Conservation (phyloP, 768 basidiomycete genomes). For the Leucocoprinus sp. region DNA sequence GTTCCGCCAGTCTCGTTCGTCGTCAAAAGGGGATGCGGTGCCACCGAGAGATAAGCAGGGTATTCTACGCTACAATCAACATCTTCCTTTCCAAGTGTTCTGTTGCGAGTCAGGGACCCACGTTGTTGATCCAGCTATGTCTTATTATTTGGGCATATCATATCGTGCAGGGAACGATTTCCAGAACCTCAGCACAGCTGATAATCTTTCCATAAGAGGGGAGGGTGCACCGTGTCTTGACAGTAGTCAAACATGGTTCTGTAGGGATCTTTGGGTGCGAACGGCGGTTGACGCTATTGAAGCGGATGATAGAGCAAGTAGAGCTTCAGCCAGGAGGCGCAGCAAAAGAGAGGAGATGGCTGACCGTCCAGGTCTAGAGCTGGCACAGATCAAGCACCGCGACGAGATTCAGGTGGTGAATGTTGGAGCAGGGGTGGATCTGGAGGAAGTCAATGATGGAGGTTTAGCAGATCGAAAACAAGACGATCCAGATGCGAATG, state of each 20-base stretch:
- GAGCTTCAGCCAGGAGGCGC: slow-evolving; percentile 20
- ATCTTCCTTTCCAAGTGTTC: slow-evolving; percentile 97
- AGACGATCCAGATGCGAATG: slow-evolving; percentile 69
- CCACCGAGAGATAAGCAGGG: slow-evolving; percentile 86
- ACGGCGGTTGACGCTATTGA: slow-evolving; percentile 72
- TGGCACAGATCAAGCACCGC: slow-evolving; percentile 10
- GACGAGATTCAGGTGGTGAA: slow-evolving; percentile 27
- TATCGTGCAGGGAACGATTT: slow-evolving; percentile 81
- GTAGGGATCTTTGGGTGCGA: slow-evolving; percentile 91
- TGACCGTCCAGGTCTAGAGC: slow-evolving; percentile 15
- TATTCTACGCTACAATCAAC: slow-evolving; percentile 76
- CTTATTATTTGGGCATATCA: slow-evolving; percentile 83
- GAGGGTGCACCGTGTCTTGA: slow-evolving; percentile 88
- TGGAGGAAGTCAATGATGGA: slow-evolving; percentile 28
- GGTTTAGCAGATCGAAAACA: slow-evolving; percentile 22
- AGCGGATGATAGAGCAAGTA: slow-evolving; percentile 40
- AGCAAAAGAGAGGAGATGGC: slow-evolving; percentile 23
- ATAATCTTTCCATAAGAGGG: slow-evolving; percentile 48
- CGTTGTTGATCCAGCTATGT: slow-evolving; percentile 90
- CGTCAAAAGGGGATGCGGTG: slow-evolving; percentile 81
- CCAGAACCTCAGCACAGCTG: slow-evolving; percentile 66
- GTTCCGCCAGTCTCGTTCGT: slow-evolving; percentile 94
- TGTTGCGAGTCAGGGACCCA: slow-evolving; percentile 99
- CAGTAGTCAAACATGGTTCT: slow-evolving; percentile 97
- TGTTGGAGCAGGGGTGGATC: slow-evolving; percentile 19